Conservation (phyloP, 768 basidiomycete genomes). For the Crucibulum laeve region DNA sequence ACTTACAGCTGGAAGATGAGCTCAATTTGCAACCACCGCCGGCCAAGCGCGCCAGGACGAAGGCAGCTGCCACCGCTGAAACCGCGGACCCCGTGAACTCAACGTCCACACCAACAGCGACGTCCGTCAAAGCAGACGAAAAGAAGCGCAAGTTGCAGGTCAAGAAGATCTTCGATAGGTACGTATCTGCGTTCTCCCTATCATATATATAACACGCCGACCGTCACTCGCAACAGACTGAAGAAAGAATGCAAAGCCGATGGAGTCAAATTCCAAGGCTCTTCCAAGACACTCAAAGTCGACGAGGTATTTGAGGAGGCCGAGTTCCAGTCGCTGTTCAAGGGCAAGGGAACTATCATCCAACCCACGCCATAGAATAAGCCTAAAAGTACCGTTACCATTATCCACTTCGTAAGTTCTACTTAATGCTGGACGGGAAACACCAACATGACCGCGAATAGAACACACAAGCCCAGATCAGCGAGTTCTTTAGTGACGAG, state of each 20-base stretch:
- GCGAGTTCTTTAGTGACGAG: slow-evolving; percentile 28
- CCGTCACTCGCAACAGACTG: slow-evolving; percentile 15
- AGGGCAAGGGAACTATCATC: slow-evolving; percentile 27
- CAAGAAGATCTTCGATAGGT: slow-evolving; percentile 36
- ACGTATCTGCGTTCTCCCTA: slow-evolving; percentile 1
- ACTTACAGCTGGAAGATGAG: slow-evolving; percentile 27
- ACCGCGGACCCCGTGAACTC: slow-evolving; percentile 8
- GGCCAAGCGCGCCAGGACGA: slow-evolving; percentile 26
- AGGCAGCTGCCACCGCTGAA: slow-evolving; percentile 5
- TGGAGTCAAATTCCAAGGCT: slow-evolving; percentile 34
- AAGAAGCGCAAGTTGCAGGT: slow-evolving; percentile 34
- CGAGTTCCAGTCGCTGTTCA: slow-evolving; percentile 31
- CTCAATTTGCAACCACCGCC: slow-evolving; percentile 18
- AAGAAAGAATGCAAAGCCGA: slow-evolving; percentile 38
- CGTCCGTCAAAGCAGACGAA: slow-evolving; percentile 28
- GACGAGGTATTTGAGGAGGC: slow-evolving; percentile 31
- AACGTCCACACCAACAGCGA: slow-evolving; percentile 13
- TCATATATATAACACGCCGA: neutral
- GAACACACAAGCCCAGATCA: slow-evolving; percentile 16
- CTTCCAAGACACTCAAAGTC: slow-evolving; percentile 30
- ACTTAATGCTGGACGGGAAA: neutral
- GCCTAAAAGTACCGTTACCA: slow-evolving; percentile 34
- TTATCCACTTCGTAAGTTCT: slow-evolving; percentile 30
- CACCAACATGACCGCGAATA: neutral
- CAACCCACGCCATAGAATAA: slow-evolving; percentile 36